Conservation (phyloP, 257 asterid genomes). For the Solanum chmielewskii region DNA sequence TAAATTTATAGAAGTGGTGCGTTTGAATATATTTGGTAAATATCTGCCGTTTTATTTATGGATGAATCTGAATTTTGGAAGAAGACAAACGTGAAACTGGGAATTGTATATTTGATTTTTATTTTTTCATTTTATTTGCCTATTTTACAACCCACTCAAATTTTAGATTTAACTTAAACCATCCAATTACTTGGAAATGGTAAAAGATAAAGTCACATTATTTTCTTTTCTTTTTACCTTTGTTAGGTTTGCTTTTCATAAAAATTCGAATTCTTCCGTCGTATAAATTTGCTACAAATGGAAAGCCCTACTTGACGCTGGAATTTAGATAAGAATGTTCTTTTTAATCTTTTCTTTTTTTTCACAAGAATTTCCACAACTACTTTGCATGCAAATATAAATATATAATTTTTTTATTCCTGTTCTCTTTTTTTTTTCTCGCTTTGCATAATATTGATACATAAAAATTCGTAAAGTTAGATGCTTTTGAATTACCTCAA, state of each 20-base stretch:
- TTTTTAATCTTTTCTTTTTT: not conserved
- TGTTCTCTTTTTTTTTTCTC: not conserved
- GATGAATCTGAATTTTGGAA: too few relatives aligned
- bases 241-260: not conserved
- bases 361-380: not conserved
- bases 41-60: too few relatives aligned
- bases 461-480: not conserved
- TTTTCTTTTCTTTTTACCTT: not conserved
- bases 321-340: not conserved
- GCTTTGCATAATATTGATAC: not conserved
- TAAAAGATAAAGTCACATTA: not conserved
- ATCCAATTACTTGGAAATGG: too few relatives aligned
- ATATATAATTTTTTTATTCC: not conserved
- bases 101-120: too few relatives aligned
- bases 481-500: not conserved
- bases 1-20: not conserved
- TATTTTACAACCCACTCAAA: too few relatives aligned
- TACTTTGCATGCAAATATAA: not conserved
- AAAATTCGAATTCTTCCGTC: not conserved
- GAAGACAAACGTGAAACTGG: too few relatives aligned
- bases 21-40: too few relatives aligned
- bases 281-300: not conserved
- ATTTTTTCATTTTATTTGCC: too few relatives aligned
- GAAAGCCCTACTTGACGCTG: not conserved
- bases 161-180: too few relatives aligned